Base-by-base conservation (phyloP, 2,329 filamentous ascomycete genomes). In the Daldinia eschscholtzii region DNA sequence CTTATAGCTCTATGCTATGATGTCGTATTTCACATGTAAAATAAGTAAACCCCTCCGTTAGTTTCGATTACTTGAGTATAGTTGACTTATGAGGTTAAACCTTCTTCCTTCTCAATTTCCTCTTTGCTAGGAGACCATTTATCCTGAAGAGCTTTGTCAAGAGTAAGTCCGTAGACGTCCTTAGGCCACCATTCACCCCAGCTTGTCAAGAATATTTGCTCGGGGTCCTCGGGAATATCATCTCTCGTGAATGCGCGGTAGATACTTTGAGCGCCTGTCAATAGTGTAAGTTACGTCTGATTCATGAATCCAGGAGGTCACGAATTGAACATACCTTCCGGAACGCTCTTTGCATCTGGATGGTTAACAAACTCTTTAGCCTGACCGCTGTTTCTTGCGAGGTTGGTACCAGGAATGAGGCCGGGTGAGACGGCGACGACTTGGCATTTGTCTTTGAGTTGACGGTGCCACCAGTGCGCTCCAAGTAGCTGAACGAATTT, bases 151-250 rank as follows among this genome's bases (percentile, higher is more conserved):
- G 71, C 68, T 76, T 81, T 81, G 59, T 87, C 83, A 2, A 86
- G 75, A 1, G 78, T 78, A 61, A 78, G 76, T 12, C 71, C 78
- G 58, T 82, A 82, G 1, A 82, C 78, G 3, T 81, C 78, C 74
- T 81, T 85, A 13, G 78, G 73, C 85, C 85, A 87, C 84, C 85
- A 88, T 77, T 87, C 85, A 1, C 85, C 85, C 85, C 84, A 87
- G 71, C 84, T 86, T 0, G 85, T 87, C 52, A 88, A 71, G 74
- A 87, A 87, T 61, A 87, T 85, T 57, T 81, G 81, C 18, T 87
- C 83, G 0, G 81, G 82, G 39, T 88, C 84, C 28, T 83, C 80
- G 1, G 85, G 85, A 44, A 87, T 78, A 68, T 87, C 84, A 18
- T 80, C 78, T 2, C 80, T 74, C 0, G 78, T 81, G 28, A 87